Conservation (phyloP, 2,329 filamentous ascomycete species). For the Cladosporium velox region DNA sequence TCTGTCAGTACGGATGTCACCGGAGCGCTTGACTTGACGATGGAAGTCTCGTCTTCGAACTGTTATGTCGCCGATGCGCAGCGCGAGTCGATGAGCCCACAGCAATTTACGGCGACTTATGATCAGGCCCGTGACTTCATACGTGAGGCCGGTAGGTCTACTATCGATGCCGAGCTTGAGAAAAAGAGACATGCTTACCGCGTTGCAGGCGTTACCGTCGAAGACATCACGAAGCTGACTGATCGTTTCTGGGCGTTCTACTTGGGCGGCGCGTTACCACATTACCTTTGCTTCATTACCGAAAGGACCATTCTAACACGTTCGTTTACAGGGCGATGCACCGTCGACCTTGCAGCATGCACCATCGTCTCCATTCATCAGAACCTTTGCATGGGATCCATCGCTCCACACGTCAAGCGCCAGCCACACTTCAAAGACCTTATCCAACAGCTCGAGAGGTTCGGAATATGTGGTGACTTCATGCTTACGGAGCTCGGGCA, state of each 20-base stretch:
- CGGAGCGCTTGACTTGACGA: neutral
- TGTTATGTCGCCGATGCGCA: neutral
- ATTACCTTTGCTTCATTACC: neutral
- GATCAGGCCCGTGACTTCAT: neutral
- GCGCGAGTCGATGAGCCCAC: neutral
- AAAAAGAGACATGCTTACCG: neutral
- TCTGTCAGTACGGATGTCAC: neutral
- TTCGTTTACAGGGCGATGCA: neutral
- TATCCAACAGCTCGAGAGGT: neutral
- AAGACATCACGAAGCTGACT: neutral
- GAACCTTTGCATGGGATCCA: constrained; percentile 7
- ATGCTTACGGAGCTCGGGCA: constrained; percentile 22
- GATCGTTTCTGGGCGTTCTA: neutral
- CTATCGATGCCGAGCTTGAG: neutral
- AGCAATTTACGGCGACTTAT: neutral
- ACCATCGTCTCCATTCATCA: neutral
- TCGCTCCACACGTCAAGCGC: neutral
- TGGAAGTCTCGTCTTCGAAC: neutral
- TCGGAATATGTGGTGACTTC: constrained; percentile 17
- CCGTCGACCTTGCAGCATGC: neutral
- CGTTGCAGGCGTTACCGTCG: neutral
- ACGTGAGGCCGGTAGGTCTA: neutral
- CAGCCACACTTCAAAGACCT: neutral
- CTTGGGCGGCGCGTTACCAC: neutral
- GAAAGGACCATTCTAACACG: neutral